These are phyloP conservation scores for Linderina pennispora DNA, from an alignment of 192 early-diverging fungal species.

Conservation along the genomic window DNA sequence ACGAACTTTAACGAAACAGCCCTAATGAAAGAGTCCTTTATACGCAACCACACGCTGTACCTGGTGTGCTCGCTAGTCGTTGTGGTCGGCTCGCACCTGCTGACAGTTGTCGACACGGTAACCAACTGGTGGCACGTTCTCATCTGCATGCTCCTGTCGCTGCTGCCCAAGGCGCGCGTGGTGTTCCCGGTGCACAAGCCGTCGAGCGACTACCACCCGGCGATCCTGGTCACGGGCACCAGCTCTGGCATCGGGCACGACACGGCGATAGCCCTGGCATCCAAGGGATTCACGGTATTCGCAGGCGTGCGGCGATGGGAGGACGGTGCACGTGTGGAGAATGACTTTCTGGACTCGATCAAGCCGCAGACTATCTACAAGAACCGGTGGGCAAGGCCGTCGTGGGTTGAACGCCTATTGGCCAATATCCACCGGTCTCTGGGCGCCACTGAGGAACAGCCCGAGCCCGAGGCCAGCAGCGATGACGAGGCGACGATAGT, in stretches of 20 bases:
- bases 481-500: no score
- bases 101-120: constrained; percentile 32
- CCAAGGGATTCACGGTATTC: constrained; percentile 47
- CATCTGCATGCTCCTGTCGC: constrained; percentile 31
- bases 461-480: no score
- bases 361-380: constrained; percentile 7
- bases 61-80: constrained; percentile 35
- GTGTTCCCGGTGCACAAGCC: constrained; percentile 28
- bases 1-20: no score
- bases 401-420: neutral
- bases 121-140: constrained; percentile 43
- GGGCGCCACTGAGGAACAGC: no score
- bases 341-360: constrained; percentile 23
- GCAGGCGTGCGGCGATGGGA: constrained; percentile 47
- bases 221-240: constrained; percentile 46
- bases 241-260: constrained; percentile 50
- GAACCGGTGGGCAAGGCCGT: constrained; percentile 21
- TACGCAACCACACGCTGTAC: constrained; percentile 44
- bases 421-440: no score
- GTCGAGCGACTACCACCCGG: constrained; percentile 25
- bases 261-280: constrained; percentile 40
- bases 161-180: constrained; percentile 42
- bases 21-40: constrained; percentile 44
- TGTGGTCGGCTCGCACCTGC: constrained; percentile 18
- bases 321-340: constrained; percentile 40